These are phyloP conservation scores for Diaporthe caulivora DNA, from an alignment of 2,329 filamentous ascomycete species.

Conservation along the genomic window DNA sequence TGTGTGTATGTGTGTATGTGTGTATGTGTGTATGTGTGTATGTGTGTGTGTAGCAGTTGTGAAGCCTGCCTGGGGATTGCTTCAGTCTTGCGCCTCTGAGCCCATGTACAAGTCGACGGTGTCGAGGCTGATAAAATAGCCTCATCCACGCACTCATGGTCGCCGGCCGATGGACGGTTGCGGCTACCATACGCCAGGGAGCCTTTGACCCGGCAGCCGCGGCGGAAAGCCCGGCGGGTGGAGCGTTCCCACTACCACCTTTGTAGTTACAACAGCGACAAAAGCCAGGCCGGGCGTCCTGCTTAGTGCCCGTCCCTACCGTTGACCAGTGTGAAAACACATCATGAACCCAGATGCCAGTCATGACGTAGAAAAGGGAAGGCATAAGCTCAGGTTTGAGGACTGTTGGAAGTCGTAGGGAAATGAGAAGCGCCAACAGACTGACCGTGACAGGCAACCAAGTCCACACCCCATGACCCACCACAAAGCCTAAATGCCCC, in stretches of 20 bases:
- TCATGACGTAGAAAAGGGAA: not conserved
- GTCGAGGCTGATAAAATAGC: slow-evolving; percentile 2
- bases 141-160: not conserved
- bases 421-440: not conserved
- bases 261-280: not conserved
- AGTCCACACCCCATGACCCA: not conserved
- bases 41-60: not conserved
- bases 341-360: not conserved
- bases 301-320: not conserved
- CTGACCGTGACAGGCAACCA: slow-evolving; percentile 1
- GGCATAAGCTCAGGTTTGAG: not conserved
- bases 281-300: not conserved
- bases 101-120: not conserved
- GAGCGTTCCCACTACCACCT: slow-evolving; percentile 1
- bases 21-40: too few relatives aligned
- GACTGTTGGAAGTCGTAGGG: not conserved
- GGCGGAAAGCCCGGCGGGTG: not conserved
- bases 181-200: not conserved
- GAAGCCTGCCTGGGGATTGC: not conserved
- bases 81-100: not conserved
- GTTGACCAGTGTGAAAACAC: not conserved
- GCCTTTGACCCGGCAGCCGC: slow-evolving; percentile 6
- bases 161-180: slow-evolving; percentile 6
- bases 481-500: not conserved
- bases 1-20: not conserved